Percentiles rank a stretch among this genome's conserved stretches.
These are phyloP conservation scores for Pichia sp. DNA, from an alignment of 1,139 yeast species.

Conservation along the genomic window DNA sequence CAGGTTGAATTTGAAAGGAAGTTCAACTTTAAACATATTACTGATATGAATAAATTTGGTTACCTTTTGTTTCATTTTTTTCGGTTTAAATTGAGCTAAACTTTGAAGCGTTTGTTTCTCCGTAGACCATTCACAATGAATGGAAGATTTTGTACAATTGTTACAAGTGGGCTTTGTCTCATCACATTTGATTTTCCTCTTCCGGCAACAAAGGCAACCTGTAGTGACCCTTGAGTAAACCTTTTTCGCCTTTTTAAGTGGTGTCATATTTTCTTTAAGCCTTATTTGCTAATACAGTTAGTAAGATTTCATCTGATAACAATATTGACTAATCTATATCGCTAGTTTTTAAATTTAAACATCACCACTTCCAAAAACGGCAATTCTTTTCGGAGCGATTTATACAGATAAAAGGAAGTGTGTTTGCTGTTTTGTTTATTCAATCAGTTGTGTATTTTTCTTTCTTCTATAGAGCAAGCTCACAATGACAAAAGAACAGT, in stretches of 20 bases:
- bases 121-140: slow-evolving; percentile 3
- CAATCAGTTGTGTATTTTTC: not conserved
- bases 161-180: slow-evolving; percentile 2
- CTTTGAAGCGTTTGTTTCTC: not conserved
- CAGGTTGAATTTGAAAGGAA: not conserved
- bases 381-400: not conserved
- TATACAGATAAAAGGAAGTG: not conserved
- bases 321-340: too few relatives aligned
- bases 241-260: not conserved
- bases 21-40: not conserved
- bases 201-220: slow-evolving; percentile 7
- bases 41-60: not conserved
- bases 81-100: not conserved
- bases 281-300: too few relatives aligned
- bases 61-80: not conserved
- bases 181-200: slow-evolving; percentile 8
- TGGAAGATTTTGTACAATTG: slow-evolving; percentile 1
- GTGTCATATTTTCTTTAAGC: not conserved
- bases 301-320: too few relatives aligned
- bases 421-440: not conserved
- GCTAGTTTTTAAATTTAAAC: not conserved
- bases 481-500: not conserved
- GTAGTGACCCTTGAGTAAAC: not conserved
- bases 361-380: not conserved
- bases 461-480: not conserved